Conservation (phyloP, 164 flowering plant species). For the Nymphaea colorata region DNA sequence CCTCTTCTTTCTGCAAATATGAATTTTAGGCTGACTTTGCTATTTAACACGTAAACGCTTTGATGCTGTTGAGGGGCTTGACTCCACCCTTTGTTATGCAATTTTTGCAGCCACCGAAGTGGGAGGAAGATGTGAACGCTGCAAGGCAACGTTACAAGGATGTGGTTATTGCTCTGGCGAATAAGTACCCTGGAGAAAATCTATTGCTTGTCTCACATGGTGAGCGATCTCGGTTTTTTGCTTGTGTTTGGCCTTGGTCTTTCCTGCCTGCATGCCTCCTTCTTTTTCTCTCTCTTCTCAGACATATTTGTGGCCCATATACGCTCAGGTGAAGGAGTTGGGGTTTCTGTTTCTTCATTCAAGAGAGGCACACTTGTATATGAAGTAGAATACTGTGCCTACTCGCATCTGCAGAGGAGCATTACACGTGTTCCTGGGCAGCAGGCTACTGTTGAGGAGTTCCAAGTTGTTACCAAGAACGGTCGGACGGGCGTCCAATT, state of each 20-base stretch:
- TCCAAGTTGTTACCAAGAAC: slow-evolving; percentile 20
- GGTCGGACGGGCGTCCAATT: slow-evolving; percentile 23
- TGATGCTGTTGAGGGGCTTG: too few relatives aligned
- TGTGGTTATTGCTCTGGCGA: slow-evolving; percentile 50
- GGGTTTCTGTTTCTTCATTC: slow-evolving; percentile 38
- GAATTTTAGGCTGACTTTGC: too few relatives aligned
- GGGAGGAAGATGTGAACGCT: slow-evolving; percentile 44
- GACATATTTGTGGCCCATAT: not conserved
- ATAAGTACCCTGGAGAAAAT: slow-evolving; percentile 63
- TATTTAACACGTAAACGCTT: too few relatives aligned
- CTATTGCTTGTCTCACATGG: slow-evolving; percentile 82
- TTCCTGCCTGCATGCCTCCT: not conserved
- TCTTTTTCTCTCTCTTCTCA: not conserved
- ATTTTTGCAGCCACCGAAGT: slow-evolving; percentile 48
- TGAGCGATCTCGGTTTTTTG: slow-evolving; percentile 15
- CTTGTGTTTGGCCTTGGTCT: not conserved
- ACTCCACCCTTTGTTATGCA: not conserved
- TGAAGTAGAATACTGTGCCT: slow-evolving; percentile 65
- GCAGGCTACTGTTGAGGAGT: slow-evolving; percentile 29
- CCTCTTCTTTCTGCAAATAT: too few relatives aligned
- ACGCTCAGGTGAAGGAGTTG: slow-evolving; percentile 73
- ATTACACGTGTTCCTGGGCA: slow-evolving; percentile 14
- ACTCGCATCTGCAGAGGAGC: slow-evolving; percentile 31
- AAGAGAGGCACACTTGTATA: slow-evolving; percentile 24
- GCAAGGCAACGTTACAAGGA: slow-evolving; percentile 45